Evolutionary conservation across 75 land plant genomes (phyloP).

Genomic region (Selaginella tamariscina): DNA sequence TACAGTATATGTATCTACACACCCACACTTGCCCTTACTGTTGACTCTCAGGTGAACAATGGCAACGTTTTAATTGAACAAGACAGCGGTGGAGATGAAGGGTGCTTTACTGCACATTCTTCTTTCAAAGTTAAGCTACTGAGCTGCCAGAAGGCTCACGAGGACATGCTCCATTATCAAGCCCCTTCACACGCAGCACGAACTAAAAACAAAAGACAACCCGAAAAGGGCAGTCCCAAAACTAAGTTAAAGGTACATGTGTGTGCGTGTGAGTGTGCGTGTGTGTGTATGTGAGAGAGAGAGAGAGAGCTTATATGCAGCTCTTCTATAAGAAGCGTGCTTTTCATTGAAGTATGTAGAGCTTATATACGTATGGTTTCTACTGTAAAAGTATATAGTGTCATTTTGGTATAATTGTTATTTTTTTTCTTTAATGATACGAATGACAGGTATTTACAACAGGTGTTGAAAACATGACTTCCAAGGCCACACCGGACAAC

Average conservation of each 20-base stretch:
- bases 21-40: background rate
- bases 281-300: too few relatives aligned
- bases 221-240: too few relatives aligned
- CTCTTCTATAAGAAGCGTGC: background rate
- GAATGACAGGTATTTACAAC: background rate
- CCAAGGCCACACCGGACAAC: conserved; percentile 47
- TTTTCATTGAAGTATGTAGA: background rate
- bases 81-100: conserved; percentile 9
- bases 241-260: too few relatives aligned
- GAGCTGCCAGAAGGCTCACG: conserved; percentile 19
- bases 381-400: too few relatives aligned
- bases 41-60: conserved; percentile 61
- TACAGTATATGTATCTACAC: background rate
- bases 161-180: conserved; percentile 25
- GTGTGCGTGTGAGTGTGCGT: too few relatives aligned
- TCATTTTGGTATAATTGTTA: too few relatives aligned
- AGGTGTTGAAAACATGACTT: background rate
- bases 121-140: conserved; percentile 59
- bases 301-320: background rate
- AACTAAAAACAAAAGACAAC: too few relatives aligned
- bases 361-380: too few relatives aligned
- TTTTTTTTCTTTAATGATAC: background rate
- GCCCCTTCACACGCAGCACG: conserved; percentile 22
- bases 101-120: conserved; percentile 49
- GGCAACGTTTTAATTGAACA: conserved; percentile 51